A percentile compares a stretch with the other conserved stretches of the same genome.
Evolutionary conservation across 768 basidiomycete genomes (phyloP).

Genomic region (Lyophyllum atratum): DNA sequence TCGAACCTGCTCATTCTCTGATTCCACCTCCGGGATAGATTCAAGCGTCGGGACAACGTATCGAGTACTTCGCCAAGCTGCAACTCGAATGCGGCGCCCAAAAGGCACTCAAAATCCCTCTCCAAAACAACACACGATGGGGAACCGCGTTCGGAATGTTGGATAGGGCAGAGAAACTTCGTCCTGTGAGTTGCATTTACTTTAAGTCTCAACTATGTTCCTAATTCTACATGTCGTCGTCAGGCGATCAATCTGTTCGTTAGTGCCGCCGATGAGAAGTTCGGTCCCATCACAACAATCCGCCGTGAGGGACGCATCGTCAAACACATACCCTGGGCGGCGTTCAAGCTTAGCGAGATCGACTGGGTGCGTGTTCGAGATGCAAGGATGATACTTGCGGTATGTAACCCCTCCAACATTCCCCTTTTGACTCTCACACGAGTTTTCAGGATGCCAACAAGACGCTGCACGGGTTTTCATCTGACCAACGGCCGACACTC

Average conservation of each 20-base stretch:
- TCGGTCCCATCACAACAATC: constrained; percentile 11
- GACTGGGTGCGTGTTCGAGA: constrained; percentile 9
- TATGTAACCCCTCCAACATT: constrained; percentile 7
- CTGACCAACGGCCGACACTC: constrained; percentile 21
- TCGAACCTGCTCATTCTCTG: not conserved
- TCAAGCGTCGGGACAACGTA: constrained; percentile 23
- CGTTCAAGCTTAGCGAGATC: not conserved
- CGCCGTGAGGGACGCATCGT: not conserved
- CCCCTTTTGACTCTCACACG: no score
- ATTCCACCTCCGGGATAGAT: constrained; percentile 16
- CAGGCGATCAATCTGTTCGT: constrained; percentile 10
- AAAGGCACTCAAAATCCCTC: constrained; percentile 20
- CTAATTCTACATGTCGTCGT: not conserved
- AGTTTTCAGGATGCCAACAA: constrained; percentile 24
- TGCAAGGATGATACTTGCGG: constrained; percentile 3
- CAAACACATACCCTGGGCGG: constrained; percentile 10
- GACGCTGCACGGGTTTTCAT: constrained; percentile 19
- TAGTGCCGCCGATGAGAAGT: constrained; percentile 1
- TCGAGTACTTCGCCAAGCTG: constrained; percentile 22
- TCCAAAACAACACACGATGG: constrained; percentile 29
- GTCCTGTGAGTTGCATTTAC: constrained; percentile 5
- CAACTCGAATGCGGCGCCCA: constrained; percentile 17
- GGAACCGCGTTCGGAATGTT: constrained; percentile 24
- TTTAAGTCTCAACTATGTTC: constrained; percentile 5
- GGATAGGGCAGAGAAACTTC: constrained; percentile 11